Percentiles rank a stretch among this genome's conserved stretches.
These are phyloP conservation scores for Fraxinus sp. DNA, from an alignment of 305 asterid species.

Conservation along the genomic window DNA sequence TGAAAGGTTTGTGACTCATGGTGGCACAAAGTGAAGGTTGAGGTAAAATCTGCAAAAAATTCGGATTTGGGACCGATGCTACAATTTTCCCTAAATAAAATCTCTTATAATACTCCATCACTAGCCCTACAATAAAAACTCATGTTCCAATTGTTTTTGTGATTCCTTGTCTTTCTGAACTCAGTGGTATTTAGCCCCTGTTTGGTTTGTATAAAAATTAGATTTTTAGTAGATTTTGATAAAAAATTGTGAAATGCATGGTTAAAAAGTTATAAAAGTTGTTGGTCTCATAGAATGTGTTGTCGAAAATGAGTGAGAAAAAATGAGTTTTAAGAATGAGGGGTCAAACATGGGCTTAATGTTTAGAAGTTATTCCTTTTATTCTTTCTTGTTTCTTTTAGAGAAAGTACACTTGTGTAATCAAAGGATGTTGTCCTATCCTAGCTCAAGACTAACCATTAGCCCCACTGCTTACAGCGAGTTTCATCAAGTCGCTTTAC, in stretches of 20 bases:
- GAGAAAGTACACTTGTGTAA: not conserved
- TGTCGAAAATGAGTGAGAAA: not conserved
- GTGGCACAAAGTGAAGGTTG: too few species aligned
- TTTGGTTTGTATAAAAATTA: not conserved
- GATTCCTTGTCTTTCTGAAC: not conserved
- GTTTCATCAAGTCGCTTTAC: not conserved
- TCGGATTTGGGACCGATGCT: too few species aligned
- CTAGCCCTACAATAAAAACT: not conserved
- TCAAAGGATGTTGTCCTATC: not conserved
- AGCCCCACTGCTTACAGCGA: not conserved
- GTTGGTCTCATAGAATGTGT: too few species aligned
- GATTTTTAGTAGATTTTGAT: not conserved
- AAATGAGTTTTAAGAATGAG: too few species aligned
- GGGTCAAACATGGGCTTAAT: not conserved
- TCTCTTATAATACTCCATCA: too few species aligned
- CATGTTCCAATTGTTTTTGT: not conserved
- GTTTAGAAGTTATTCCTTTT: not conserved
- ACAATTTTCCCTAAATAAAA: too few species aligned
- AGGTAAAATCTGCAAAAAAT: too few species aligned
- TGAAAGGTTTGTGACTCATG: too few species aligned
- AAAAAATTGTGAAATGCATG: too few species aligned
- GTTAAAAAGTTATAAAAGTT: too few species aligned
- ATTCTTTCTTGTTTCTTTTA: not conserved
- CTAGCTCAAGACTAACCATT: not conserved
- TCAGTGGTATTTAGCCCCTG: not conserved